A percentile compares a stretch with the other conserved stretches of the same genome.
These are phyloP conservation scores for Candida khao-thaluensis DNA, from an alignment of 805 yeast genomes.

Conservation along the genomic window DNA sequence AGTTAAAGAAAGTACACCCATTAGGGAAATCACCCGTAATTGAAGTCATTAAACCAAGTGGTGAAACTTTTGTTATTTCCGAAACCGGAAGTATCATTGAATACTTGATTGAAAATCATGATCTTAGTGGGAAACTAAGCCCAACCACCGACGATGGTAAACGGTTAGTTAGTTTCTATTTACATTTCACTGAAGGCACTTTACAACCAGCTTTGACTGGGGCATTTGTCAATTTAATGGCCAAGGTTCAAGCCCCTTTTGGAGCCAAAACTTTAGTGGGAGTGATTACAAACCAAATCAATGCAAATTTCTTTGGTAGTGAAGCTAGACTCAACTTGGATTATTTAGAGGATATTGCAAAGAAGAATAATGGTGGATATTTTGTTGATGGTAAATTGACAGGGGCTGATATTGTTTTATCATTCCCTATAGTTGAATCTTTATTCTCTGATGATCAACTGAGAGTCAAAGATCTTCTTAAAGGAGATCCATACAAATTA, in stretches of 20 bases:
- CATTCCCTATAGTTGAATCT: constrained; percentile 41
- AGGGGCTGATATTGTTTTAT: constrained; percentile 56
- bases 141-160: constrained; percentile 40
- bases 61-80: constrained; percentile 31
- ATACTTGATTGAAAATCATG: constrained; percentile 52
- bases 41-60: constrained; percentile 25
- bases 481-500: constrained; percentile 7
- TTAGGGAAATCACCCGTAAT: constrained; percentile 37
- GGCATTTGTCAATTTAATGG: constrained; percentile 27
- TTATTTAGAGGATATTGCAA: constrained; percentile 30
- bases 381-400: constrained; percentile 52
- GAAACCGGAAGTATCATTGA: constrained; percentile 63
- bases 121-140: constrained; percentile 35
- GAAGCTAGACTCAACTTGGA: constrained; percentile 25
- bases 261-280: constrained; percentile 23
- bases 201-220: constrained; percentile 48
- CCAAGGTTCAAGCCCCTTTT: constrained; percentile 28
- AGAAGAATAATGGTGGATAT: constrained; percentile 26
- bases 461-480: constrained; percentile 20
- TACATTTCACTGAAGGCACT: constrained; percentile 63
- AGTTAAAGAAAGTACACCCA: constrained; percentile 31
- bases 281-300: constrained; percentile 22
- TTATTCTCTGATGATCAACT: constrained; percentile 22
- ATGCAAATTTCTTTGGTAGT: constrained; percentile 24
- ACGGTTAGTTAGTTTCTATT: constrained; percentile 48